Evolutionary conservation across 106 monocot species (phyloP), one percentile per base, ranked within the genome.

Genomic region (Dendrobium chrysotoxum): DNA sequence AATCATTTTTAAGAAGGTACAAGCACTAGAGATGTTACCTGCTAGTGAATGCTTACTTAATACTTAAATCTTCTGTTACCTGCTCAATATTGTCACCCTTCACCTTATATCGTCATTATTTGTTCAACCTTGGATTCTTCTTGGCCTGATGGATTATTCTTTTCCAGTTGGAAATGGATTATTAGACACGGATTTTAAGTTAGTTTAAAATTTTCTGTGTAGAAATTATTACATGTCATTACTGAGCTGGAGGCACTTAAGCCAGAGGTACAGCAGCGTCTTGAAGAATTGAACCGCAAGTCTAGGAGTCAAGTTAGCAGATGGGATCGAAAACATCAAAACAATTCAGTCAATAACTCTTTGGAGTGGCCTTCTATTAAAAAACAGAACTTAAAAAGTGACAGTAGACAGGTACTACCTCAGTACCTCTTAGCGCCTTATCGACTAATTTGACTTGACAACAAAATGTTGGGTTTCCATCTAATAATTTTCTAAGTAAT

Each of bases 181-280:
- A 40, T 40, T 74, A 42, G 38, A 40, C 6, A 40, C 4, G 41
- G 40, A 42, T 40, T 71, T 42, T 74, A 74, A 76, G 25, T 47
- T 13, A 5, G 30, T n/a, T 40, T 77, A 54, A 26, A 77, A 77
- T 17, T 1, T 53, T 76, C n/a, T 79, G 5, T 83, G 45, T 75
- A 94, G 99, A 93, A 78, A 87, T 81, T 95, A 76, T 28, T 93
- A 4, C 80, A 82, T 83, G 85, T 80, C 17, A 39, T 99, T 4
- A 75, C 46, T 77, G 95, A 99, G 86, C 84, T 95, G 76, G 99
- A 99, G 75, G 65, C 57, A 53, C 68, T 99, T 26, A 90, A 99
- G 81, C 91, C 99, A 80, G 86, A 82, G 68, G 95, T 93, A 57
- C 88, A 85, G 79, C 75, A 25, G 4, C 83, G 23, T 75, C 17